Evolutionary conservation across 2,329 filamentous ascomycete species (phyloP).

Genomic region (Stylonectria norvegica): DNA sequence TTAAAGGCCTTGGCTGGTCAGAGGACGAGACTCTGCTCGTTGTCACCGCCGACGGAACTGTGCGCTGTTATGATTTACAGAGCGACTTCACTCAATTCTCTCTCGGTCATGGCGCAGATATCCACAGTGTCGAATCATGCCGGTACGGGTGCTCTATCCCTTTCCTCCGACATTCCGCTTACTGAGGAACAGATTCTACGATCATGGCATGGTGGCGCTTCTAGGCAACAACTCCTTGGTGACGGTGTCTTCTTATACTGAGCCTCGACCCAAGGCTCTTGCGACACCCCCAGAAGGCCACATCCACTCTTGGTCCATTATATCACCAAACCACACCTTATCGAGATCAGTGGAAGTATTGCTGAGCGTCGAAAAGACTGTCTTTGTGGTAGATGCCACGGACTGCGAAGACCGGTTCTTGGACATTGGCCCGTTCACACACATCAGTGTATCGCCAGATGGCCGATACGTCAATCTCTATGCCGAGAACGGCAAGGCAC

Average conservation of each 20-base stretch:
- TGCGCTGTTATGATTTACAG: constrained; percentile 88
- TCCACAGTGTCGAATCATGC: constrained; percentile 82
- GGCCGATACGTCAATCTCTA: constrained; percentile 87
- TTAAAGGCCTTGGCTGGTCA: constrained; percentile 91
- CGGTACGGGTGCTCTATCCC: constrained; percentile 39
- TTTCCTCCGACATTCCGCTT: constrained; percentile 5
- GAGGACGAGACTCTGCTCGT: constrained; percentile 91
- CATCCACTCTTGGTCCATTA: constrained; percentile 84
- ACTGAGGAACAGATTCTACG: constrained; percentile 63
- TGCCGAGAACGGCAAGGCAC: constrained; percentile 77
- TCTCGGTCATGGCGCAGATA: constrained; percentile 83
- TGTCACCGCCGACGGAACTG: constrained; percentile 83
- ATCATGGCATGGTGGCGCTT: constrained; percentile 86
- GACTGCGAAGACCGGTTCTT: constrained; percentile 90
- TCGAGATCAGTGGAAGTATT: constrained; percentile 92
- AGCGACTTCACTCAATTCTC: constrained; percentile 94
- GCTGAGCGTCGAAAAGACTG: constrained; percentile 76
- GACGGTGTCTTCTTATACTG: constrained; percentile 82
- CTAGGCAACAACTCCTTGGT: constrained; percentile 84
- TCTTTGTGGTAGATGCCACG: constrained; percentile 81
- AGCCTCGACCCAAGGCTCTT: constrained; percentile 82
- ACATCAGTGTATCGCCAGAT: constrained; percentile 87
- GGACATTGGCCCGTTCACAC: constrained; percentile 87
- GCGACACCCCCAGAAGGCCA: constrained; percentile 72
- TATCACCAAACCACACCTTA: constrained; percentile 82